Percentiles rank a stretch among this genome's conserved stretches.
These are phyloP conservation scores for Sclerotinia borealis DNA, from an alignment of 2,329 filamentous ascomycete species.

Conservation along the genomic window DNA sequence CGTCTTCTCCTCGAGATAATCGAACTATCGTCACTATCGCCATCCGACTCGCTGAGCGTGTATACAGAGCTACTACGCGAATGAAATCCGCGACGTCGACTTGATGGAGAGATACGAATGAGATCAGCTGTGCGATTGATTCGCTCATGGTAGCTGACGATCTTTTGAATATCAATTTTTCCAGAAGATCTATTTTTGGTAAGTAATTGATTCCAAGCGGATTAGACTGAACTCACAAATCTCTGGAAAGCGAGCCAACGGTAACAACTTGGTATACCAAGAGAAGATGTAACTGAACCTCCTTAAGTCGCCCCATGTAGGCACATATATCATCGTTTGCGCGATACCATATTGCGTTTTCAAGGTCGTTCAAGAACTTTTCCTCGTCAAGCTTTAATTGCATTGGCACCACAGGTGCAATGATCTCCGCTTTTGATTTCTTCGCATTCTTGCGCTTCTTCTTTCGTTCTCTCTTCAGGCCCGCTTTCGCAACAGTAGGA, in stretches of 20 bases:
- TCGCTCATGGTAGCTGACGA: constrained; percentile 23
- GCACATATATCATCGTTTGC: not conserved
- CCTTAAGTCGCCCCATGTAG: constrained; percentile 17
- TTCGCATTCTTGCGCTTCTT: constrained; percentile 13
- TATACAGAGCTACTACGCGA: constrained; percentile 13
- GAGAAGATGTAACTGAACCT: constrained; percentile 24
- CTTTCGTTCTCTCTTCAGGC: constrained; percentile 14
- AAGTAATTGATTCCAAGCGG: not conserved
- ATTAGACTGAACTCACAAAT: constrained; percentile 17
- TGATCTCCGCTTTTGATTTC: constrained; percentile 8
- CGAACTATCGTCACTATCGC: constrained; percentile 15
- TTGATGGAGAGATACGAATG: constrained; percentile 16
- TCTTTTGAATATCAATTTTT: constrained; percentile 20
- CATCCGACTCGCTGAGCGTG: constrained; percentile 7
- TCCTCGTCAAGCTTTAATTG: constrained; percentile 18
- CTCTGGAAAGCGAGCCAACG: constrained; percentile 18
- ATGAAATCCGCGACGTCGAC: not conserved
- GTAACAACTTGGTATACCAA: constrained; percentile 24
- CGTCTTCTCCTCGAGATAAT: not conserved
- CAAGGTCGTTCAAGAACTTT: constrained; percentile 18
- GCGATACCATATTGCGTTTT: constrained; percentile 18
- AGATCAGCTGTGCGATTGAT: constrained; percentile 21
- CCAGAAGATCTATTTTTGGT: constrained; percentile 17
- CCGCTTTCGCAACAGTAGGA: constrained; percentile 12
- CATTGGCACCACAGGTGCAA: not conserved